Base-by-base conservation (phyloP, 306 rosid species). In the Rubus parviflorus region DNA sequence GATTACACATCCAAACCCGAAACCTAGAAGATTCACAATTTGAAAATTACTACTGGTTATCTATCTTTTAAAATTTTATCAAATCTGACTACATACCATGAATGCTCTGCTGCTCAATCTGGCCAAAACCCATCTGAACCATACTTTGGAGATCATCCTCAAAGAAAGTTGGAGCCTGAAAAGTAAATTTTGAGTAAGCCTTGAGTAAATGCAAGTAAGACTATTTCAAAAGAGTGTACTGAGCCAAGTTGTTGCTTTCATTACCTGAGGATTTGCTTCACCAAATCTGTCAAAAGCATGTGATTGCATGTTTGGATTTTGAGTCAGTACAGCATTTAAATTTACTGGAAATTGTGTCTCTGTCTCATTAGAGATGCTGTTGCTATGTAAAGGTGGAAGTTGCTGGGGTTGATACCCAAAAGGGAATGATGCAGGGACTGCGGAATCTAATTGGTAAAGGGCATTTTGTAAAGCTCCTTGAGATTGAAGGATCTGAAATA, bases 121-220 rank as follows among this genome's bases (percentile, higher is more conserved):
- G 89, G 58, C 81, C 82, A 81, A 83, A 83, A 16, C 89, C 86
- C 88, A 86, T 88, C 43, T 88, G 91, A 46, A 88, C 85, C 70
- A 88, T 74, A 12, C 86, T 79, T 63, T 85, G 86, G 51, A 88
- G 91, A 51, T 88, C 91, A 75, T 85, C 89, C 76, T 83, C 91
- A 83, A 84, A 88, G 58, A 83, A 38, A 19, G 77, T 38, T 16
- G 91, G 51, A 74, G 73, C 78, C 89, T 85, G 89, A 9, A 80
- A 65, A 61, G 19, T 38, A 23, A 52, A 52, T 19, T 54, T 62
- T n/a, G 19, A 43, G 47, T 53, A 16, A 47, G 75, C 25, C 38
- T 73, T 61, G 37, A 79, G 85, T 74, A 62, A 42, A 75, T n/a
- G 13, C 30, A 58, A 72, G 66, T 71, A 22, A 52, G 56, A 57